These are phyloP conservation scores for Collybiopsis luxurians DNA, from an alignment of 768 basidiomycete genomes.

Conservation along the genomic window DNA sequence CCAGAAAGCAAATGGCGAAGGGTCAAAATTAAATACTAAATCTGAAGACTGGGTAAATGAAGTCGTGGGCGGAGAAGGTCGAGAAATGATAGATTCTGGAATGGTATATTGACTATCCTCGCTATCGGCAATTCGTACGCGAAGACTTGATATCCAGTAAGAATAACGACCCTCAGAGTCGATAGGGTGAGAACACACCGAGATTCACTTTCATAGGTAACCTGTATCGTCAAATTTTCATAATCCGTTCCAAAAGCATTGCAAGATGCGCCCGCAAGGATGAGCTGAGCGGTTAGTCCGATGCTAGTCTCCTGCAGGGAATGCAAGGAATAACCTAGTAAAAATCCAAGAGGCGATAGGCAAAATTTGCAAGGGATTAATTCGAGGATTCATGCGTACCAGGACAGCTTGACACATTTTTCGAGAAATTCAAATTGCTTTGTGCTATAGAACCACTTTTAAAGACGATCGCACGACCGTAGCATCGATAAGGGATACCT, in stretches of 20 bases:
- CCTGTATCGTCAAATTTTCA: slow-evolving; percentile 55
- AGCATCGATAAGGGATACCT: no score
- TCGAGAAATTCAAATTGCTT: neutral
- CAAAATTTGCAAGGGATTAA: no score
- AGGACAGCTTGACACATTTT: slow-evolving; percentile 6
- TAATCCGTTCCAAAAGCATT: slow-evolving; percentile 66
- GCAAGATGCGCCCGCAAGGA: slow-evolving; percentile 54
- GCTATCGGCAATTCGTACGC: slow-evolving; percentile 66
- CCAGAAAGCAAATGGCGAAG: slow-evolving; percentile 76
- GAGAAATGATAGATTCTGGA: slow-evolving; percentile 49
- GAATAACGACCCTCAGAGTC: neutral
- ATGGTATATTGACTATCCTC: slow-evolving; percentile 63
- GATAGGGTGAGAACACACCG: slow-evolving; percentile 30
- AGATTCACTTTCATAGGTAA: slow-evolving; percentile 59
- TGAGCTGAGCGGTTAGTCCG: slow-evolving; percentile 55
- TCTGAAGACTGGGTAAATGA: slow-evolving; percentile 47
- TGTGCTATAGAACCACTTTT: neutral
- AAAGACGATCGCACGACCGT: no score
- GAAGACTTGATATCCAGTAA: no score
- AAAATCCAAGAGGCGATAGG: neutral
- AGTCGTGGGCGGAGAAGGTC: slow-evolving; percentile 32
- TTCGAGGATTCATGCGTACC: neutral
- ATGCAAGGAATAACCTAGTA: slow-evolving; percentile 52
- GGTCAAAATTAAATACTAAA: slow-evolving; percentile 64
- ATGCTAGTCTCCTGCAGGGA: slow-evolving; percentile 38